Conservation (phyloP, 2,329 filamentous ascomycete species). For the Colletotrichum sp. region DNA sequence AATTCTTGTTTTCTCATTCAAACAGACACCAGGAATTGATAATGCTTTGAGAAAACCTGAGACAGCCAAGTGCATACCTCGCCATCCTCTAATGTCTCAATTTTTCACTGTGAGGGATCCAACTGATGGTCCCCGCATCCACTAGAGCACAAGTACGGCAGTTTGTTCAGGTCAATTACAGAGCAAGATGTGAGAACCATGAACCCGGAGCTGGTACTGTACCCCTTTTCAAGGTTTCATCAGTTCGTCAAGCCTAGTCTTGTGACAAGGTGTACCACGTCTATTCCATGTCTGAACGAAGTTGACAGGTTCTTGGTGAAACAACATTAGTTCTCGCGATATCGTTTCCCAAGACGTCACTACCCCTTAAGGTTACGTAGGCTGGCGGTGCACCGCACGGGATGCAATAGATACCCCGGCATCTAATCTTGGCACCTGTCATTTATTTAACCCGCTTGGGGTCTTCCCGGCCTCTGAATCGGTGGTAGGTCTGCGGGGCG, state of each 20-base stretch:
- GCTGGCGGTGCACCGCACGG: background rate
- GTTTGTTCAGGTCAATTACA: background rate
- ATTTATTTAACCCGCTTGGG: background rate
- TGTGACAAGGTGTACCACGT: background rate
- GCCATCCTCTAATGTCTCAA: background rate
- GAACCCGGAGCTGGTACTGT: background rate
- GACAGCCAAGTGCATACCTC: background rate
- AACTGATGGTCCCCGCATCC: background rate
- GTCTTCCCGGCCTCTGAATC: background rate
- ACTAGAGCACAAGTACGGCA: background rate
- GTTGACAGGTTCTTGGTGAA: background rate
- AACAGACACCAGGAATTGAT: rapidly evolving
- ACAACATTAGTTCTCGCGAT: background rate
- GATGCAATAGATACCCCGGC: background rate
- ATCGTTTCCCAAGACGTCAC: background rate
- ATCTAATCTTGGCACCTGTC: background rate
- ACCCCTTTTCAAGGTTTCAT: background rate
- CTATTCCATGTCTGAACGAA: background rate
- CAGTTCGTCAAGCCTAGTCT: rapidly evolving
- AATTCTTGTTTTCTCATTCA: background rate
- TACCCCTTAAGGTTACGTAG: background rate
- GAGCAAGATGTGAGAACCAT: background rate
- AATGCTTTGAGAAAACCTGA: background rate
- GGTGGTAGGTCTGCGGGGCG: background rate
- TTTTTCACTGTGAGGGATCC: background rate